These are phyloP conservation scores for Crithidia mellificae DNA, from an alignment of 208 protist genomes.

Conservation along the genomic window DNA sequence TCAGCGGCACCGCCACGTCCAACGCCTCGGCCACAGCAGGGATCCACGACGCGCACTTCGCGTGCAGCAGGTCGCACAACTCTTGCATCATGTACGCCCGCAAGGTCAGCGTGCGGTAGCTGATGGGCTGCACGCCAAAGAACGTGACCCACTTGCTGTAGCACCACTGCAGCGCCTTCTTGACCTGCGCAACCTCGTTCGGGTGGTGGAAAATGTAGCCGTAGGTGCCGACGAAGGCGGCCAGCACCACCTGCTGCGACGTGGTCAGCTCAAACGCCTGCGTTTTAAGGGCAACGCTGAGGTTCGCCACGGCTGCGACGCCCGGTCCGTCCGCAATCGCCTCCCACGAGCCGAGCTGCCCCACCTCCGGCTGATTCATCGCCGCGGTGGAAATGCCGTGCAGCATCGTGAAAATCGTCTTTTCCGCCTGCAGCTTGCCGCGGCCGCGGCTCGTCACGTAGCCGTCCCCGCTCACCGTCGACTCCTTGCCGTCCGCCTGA, in stretches of 20 bases:
- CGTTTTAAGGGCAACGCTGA: constrained; percentile 33
- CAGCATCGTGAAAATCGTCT: constrained; percentile 32
- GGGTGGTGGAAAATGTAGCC: constrained; percentile 63
- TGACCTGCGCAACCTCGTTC: constrained; percentile 28
- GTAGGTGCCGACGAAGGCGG: constrained; percentile 48
- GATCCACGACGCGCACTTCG: constrained; percentile 38
- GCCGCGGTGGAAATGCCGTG: constrained; percentile 28
- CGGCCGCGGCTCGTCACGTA: constrained; percentile 45
- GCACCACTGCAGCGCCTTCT: constrained; percentile 50
- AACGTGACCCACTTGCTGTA: constrained; percentile 57
- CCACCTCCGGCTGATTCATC: constrained; percentile 38
- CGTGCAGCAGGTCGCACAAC: constrained; percentile 42
- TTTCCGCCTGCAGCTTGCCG: constrained; percentile 22
- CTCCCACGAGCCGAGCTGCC: constrained; percentile 26
- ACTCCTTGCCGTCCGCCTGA: constrained; percentile 33
- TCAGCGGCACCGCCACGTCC: constrained; percentile 42
- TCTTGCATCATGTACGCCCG: constrained; percentile 61
- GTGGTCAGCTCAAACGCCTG: constrained; percentile 36
- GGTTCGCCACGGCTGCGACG: constrained; percentile 28
- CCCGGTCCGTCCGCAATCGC: constrained; percentile 45
- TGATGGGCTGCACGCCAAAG: constrained; percentile 38
- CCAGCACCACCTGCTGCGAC: constrained; percentile 48
- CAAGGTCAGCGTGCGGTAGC: constrained; percentile 48
- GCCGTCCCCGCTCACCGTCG: constrained; percentile 47
- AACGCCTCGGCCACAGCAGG: constrained; percentile 31